A percentile compares a stretch with the other conserved stretches of the same genome.
Conservation (phyloP, 352 stramenopile species). For the Pythium rishiriense region DNA sequence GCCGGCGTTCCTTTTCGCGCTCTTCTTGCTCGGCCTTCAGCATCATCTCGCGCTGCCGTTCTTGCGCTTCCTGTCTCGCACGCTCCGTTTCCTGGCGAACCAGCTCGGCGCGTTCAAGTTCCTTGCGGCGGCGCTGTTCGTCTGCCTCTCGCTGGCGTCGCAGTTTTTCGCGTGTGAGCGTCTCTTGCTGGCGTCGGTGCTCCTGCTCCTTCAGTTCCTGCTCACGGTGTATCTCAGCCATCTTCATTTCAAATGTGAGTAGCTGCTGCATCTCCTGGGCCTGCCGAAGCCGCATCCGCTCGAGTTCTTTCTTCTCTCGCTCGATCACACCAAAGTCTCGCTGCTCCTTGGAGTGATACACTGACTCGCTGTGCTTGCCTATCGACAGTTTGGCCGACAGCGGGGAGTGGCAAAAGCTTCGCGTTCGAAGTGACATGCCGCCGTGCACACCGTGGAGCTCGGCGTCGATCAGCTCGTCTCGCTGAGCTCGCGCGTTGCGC, state of each 20-base stretch:
- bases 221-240: conserved; percentile 53
- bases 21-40: conserved; percentile 48
- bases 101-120: conserved; percentile 59
- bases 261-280: conserved; percentile 73
- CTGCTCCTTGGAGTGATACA: conserved; percentile 20
- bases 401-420: conserved; percentile 61
- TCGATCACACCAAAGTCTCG: conserved; percentile 62
- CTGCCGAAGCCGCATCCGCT: conserved; percentile 72
- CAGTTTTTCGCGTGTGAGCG: conserved; percentile 37
- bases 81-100: conserved; percentile 49
- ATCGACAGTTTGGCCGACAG: conserved; percentile 35
- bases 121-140: conserved; percentile 44
- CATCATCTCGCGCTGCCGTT: conserved; percentile 46
- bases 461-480: conserved; percentile 60
- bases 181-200: conserved; percentile 48
- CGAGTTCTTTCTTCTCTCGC: conserved; percentile 62
- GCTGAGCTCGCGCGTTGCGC: conserved; percentile 45
- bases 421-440: conserved; percentile 51
- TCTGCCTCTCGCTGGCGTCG: conserved; percentile 53
- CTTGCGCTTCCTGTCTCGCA: conserved; percentile 37
- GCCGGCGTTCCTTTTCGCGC: conserved; percentile 51
- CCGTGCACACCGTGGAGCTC: conserved; percentile 42
- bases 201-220: conserved; percentile 52
- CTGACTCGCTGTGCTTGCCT: conserved; percentile 23
- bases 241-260: conserved; percentile 65